Percentiles rank a stretch among this genome's conserved stretches.
phyloP scores from a whole-genome alignment of 2,329 filamentous ascomycete genomes.

The Xylogone sp. region DNA sequence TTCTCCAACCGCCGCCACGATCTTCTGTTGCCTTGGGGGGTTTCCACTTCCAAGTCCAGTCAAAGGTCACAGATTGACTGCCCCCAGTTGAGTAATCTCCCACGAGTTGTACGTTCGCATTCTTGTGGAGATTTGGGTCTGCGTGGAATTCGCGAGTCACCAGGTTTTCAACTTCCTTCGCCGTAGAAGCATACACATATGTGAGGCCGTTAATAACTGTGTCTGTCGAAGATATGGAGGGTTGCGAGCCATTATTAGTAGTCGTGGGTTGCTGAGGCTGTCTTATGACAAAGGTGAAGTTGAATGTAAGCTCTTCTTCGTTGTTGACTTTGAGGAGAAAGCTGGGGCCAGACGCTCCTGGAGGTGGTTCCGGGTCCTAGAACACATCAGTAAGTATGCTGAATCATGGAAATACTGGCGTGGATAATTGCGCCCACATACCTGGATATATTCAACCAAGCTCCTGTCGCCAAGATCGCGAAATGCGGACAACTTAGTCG shows the following conservation, averaged over 20 bases:
- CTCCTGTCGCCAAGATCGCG: conserved; percentile 69
- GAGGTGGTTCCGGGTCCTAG: conserved; percentile 71
- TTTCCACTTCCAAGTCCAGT: conserved; percentile 97
- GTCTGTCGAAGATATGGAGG: no score
- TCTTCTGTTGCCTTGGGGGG: conserved; percentile 81
- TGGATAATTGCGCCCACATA: conserved; percentile 38
- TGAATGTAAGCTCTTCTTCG: conserved; percentile 90
- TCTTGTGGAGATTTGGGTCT: conserved; percentile 96
- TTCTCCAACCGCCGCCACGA: conserved; percentile 88
- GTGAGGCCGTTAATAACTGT: conserved; percentile 85
- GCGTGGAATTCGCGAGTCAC: conserved; percentile 95
- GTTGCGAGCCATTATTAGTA: conserved; percentile 44
- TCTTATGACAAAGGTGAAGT: conserved; percentile 82
- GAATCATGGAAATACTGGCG: neutral
- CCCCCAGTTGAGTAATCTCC: conserved; percentile 85
- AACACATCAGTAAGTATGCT: neutral
- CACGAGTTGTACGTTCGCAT: conserved; percentile 91
- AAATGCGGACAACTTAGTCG: conserved; percentile 69
- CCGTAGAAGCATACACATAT: conserved; percentile 83
- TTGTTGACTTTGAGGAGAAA: conserved; percentile 86
- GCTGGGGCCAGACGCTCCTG: conserved; percentile 49
- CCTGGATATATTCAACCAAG: conserved; percentile 89
- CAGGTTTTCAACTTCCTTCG: conserved; percentile 86
- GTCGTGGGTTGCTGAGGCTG: conserved; percentile 39
- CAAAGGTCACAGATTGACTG: conserved; percentile 79